Evolutionary conservation across 2,329 filamentous ascomycete species (phyloP), one percentile per base, ranked within the genome.

Genomic region (Colletotrichum trifolii): DNA sequence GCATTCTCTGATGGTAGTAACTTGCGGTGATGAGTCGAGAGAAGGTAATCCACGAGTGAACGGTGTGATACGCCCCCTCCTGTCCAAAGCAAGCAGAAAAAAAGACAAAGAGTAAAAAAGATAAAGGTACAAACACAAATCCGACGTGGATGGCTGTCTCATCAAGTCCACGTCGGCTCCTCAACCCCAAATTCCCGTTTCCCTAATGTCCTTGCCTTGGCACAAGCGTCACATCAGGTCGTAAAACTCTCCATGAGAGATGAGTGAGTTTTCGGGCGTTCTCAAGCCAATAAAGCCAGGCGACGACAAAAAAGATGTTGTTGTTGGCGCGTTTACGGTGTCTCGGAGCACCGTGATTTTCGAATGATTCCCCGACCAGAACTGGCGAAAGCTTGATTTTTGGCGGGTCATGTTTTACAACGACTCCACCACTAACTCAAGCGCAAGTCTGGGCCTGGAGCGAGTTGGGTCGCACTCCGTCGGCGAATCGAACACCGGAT

Each of bases 401-500:
- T 36, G 62, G 47, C 62, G 52, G 62, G 58, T 62, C 62, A 65
- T 56, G 45, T 65, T 62, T 62, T 49, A 56, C 58, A 56, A 62
- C 57, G 40, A 43, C 47, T 39, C 62, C 52, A 53, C 52, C 57
- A 40, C 48, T 57, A 38, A 43, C 58, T 80, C 72, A 81, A 69
- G 78, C 79, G 69, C 76, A 78, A 48, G 76, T 72, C 67, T 75
- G 74, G 50, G 80, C 70, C 61, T 66, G 66, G 54, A 65, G 67
- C 53, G 65, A 50, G 69, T 73, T 73, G 59, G 76, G 73, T 68
- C 76, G 77, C 66, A 74, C 70, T 66, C 74, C 75, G 60, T 81
- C 79, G 69, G 73, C 78, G 67, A 81, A 81, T 67, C 78, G 79
- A 57, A 81, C 79, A 68, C 73, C 76, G 71, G 77, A 75, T 68